These are phyloP conservation scores for Verticillium isaacii DNA, from an alignment of 2,329 filamentous ascomycete genomes.

Conservation along the genomic window DNA sequence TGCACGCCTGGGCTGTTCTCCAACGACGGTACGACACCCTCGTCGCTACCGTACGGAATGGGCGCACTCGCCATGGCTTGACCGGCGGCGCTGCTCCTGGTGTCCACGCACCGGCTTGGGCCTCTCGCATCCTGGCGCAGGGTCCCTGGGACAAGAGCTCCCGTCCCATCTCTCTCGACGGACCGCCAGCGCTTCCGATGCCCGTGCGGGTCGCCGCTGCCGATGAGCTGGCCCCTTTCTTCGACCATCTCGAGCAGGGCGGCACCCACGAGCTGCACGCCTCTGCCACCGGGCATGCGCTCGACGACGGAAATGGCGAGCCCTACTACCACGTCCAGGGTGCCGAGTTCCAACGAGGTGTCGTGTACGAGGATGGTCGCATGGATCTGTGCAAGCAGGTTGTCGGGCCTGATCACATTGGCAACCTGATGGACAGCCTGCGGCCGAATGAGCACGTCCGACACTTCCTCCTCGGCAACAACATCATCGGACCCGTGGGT, in stretches of 20 bases:
- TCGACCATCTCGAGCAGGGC: conserved; percentile 23
- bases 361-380: conserved; percentile 45
- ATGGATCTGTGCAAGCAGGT: conserved; percentile 54
- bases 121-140: conserved; percentile 25
- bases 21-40: conserved; percentile 30
- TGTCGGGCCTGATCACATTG: conserved; percentile 45
- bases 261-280: conserved; percentile 23
- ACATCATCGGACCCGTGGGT: conserved; percentile 45
- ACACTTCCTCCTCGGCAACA: conserved; percentile 51
- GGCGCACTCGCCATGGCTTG: conserved; percentile 20
- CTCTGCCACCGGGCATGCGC: conserved; percentile 16
- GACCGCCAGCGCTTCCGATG: conserved; percentile 26
- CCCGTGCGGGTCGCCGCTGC: conserved; percentile 24
- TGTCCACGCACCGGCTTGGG: conserved; percentile 26
- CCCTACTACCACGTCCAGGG: conserved; percentile 28
- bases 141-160: conserved; percentile 26
- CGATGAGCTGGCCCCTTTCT: conserved; percentile 26
- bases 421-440: conserved; percentile 42
- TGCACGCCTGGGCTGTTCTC: conserved; percentile 28
- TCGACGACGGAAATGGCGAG: conserved; percentile 30
- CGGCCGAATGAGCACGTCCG: conserved; percentile 39
- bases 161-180: conserved; percentile 23
- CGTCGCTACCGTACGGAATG: conserved; percentile 24
- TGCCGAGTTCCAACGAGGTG: conserved; percentile 30
- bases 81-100: conserved; percentile 24